These are phyloP conservation scores for Boletus patriciae DNA, from an alignment of 768 basidiomycete genomes.

Conservation along the genomic window DNA sequence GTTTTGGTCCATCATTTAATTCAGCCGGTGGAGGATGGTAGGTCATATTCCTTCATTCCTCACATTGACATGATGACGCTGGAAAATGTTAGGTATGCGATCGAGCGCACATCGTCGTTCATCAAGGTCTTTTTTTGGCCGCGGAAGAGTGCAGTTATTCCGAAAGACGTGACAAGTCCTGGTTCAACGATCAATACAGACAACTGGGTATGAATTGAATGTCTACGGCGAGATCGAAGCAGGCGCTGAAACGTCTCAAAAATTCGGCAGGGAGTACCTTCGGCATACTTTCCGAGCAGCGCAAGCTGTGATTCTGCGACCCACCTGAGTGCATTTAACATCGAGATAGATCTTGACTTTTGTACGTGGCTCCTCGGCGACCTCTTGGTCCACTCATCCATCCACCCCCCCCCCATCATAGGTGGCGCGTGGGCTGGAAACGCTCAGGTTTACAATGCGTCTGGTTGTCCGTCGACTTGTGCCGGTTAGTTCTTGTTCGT, in stretches of 20 bases:
- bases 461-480: constrained; percentile 33
- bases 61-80: not conserved
- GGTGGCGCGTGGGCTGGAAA: constrained; percentile 33
- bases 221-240: not conserved
- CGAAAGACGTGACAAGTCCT: constrained; percentile 32
- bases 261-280: constrained; percentile 49
- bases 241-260: not conserved
- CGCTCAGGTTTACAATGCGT: constrained; percentile 11
- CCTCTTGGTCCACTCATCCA: too few relatives aligned
- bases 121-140: constrained; percentile 45
- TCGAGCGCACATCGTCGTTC: constrained; percentile 32
- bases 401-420: not conserved
- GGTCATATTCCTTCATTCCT: not conserved
- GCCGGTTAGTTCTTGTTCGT: constrained; percentile 16
- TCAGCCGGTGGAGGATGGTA: constrained; percentile 38
- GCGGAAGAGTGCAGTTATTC: constrained; percentile 29
- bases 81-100: constrained; percentile 35
- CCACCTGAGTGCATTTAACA: constrained; percentile 57
- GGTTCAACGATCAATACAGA: constrained; percentile 17
- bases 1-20: constrained; percentile 39
- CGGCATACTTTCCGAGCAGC: constrained; percentile 58
- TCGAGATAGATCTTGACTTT: constrained; percentile 55
- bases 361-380: constrained; percentile 25
- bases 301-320: constrained; percentile 55
- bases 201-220: constrained; percentile 23